Evolutionary conservation across 495 filamentous ascomycete genomes (phyloP).

Genomic region (Penicillium pulvis): DNA sequence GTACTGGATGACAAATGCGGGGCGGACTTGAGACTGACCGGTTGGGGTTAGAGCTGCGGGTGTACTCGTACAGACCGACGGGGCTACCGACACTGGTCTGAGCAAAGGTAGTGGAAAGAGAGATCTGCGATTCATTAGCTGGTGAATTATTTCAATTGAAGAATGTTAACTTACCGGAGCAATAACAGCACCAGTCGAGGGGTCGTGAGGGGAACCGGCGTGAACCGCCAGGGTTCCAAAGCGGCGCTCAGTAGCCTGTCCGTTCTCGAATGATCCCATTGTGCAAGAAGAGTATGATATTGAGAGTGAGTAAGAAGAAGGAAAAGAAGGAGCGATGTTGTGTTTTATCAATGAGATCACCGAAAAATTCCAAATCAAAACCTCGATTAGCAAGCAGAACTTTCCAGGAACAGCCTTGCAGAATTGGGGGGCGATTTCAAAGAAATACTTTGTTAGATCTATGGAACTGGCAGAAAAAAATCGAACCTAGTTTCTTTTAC

Average conservation of each 20-base stretch:
- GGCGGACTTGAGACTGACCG: slow-evolving; percentile 43
- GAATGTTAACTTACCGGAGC: slow-evolving; percentile 59
- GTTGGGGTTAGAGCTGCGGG: slow-evolving; percentile 89
- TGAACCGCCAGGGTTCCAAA: slow-evolving; percentile 96
- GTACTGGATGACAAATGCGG: neutral
- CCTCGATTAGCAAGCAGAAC: slow-evolving; percentile 25
- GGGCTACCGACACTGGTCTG: slow-evolving; percentile 85
- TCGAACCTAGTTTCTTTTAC: slow-evolving; percentile 23
- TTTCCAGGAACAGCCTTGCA: slow-evolving; percentile 7
- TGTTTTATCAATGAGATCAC: slow-evolving; percentile 26
- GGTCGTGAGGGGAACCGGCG: slow-evolving; percentile 87
- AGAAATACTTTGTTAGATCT: slow-evolving; percentile 14
- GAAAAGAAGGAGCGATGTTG: neutral
- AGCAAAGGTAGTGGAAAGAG: slow-evolving; percentile 90
- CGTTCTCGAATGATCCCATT: slow-evolving; percentile 36
- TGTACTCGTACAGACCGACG: slow-evolving; percentile 87
- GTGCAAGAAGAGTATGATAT: slow-evolving; percentile 16
- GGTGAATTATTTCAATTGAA: neutral
- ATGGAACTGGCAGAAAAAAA: slow-evolving; percentile 13
- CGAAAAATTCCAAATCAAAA: slow-evolving; percentile 9
- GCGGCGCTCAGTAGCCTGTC: slow-evolving; percentile 47
- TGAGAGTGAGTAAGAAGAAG: slow-evolving; percentile 6
- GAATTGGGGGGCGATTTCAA: neutral
- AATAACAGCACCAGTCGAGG: slow-evolving; percentile 91
- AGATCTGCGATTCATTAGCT: slow-evolving; percentile 61